These are phyloP conservation scores for Beauveria medogensis DNA, from an alignment of 2,329 filamentous ascomycete species.

Conservation along the genomic window DNA sequence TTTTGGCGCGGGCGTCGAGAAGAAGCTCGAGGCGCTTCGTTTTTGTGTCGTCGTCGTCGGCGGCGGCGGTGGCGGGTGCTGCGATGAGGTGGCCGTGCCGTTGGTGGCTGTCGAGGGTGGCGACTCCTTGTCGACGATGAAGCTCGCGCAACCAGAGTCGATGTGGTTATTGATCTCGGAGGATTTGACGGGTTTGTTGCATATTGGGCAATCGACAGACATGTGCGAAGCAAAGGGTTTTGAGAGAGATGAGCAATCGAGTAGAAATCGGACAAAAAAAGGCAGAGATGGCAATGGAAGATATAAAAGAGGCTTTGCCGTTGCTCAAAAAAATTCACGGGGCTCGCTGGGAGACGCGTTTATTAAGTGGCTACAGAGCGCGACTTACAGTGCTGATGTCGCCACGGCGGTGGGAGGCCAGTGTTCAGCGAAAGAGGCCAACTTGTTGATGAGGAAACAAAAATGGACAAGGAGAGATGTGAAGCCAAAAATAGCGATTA, in stretches of 20 bases:
- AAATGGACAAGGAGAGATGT: too few relatives aligned
- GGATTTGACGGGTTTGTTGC: conserved; percentile 62
- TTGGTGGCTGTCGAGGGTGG: conserved; percentile 21
- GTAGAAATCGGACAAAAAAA: not conserved
- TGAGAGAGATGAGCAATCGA: too few relatives aligned
- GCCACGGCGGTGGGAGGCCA: not conserved
- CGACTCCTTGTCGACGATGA: conserved; percentile 48
- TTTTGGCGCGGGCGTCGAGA: conserved; percentile 53
- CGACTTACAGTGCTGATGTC: not conserved
- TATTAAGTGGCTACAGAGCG: conserved; percentile 3
- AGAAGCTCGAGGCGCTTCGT: conserved; percentile 49
- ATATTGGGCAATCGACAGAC: conserved; percentile 72
- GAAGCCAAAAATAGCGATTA: too few relatives aligned
- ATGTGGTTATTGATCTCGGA: conserved; percentile 82
- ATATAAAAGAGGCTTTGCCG: not conserved
- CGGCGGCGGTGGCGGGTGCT: conserved; percentile 20
- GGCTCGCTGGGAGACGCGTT: not conserved
- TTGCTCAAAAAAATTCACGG: not conserved
- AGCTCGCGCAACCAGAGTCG: conserved; percentile 69
- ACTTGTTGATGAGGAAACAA: too few relatives aligned
- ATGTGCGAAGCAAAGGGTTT: conserved; percentile 15
- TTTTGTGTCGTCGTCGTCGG: conserved; percentile 37
- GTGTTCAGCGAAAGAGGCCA: too few relatives aligned
- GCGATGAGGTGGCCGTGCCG: conserved; percentile 19
- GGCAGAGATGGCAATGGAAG: not conserved